Evolutionary conservation across 106 monocot species (phyloP).

Genomic region (Apostasia ramifera): DNA sequence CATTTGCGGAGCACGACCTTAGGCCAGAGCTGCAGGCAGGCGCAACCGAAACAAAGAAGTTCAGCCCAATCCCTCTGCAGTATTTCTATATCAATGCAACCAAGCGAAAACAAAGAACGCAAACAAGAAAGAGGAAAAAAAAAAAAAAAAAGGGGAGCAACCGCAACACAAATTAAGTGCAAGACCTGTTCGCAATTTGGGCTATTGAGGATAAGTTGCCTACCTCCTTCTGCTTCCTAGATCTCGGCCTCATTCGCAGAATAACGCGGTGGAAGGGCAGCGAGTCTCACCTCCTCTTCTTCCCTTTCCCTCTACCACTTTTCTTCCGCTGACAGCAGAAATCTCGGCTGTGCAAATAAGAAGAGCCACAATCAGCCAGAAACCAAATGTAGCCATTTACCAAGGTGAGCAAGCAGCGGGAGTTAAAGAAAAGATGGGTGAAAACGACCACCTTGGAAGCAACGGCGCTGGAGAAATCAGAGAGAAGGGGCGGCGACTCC

Average conservation of each 20-base stretch:
- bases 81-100: background rate
- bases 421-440: too few relatives aligned
- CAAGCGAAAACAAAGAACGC: background rate
- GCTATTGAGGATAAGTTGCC: background rate
- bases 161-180: background rate
- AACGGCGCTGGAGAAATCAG: too few relatives aligned
- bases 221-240: conserved; percentile 5
- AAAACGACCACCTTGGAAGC: too few relatives aligned
- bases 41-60: conserved; percentile 32
- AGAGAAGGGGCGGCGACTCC: too few relatives aligned
- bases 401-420: too few relatives aligned
- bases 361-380: too few relatives aligned
- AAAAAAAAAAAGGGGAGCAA: background rate
- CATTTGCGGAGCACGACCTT: conserved; percentile 80
- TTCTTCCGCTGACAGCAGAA: too few relatives aligned
- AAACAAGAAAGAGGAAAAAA: background rate
- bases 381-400: too few relatives aligned
- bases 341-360: too few relatives aligned
- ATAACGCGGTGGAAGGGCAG: too few relatives aligned
- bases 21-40: conserved; percentile 65
- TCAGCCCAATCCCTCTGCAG: conserved; percentile 42
- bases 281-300: background rate
- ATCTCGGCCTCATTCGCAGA: background rate
- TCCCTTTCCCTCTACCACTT: background rate
- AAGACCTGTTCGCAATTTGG: background rate